A percentile compares a stretch with the other conserved stretches of the same genome.
Evolutionary conservation across 352 stramenopile genomes (phyloP).

Genomic region (Phytophthora chlamydospora): DNA sequence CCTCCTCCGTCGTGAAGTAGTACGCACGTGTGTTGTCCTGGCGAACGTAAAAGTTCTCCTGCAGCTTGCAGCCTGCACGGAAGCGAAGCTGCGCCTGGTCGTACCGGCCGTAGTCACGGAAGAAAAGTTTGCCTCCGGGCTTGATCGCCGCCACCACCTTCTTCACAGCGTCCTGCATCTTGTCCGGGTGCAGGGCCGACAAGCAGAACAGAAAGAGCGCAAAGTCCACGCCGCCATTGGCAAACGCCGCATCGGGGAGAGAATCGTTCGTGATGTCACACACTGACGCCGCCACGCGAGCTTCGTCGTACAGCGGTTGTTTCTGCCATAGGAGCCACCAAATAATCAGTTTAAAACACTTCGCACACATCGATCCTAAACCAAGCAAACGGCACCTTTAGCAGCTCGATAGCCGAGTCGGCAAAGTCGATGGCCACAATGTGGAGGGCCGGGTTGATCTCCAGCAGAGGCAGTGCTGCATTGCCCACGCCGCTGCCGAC

Average conservation of each 20-base stretch:
- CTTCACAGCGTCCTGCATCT: constrained; percentile 84
- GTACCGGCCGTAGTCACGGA: constrained; percentile 96
- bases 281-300: constrained; percentile 71
- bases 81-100: constrained; percentile 97
- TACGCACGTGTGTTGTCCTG: constrained; percentile 96
- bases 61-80: constrained; percentile 82
- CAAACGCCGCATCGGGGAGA: constrained; percentile 58
- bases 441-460: constrained; percentile 86
- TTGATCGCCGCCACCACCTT: constrained; percentile 88
- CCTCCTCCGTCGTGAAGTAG: constrained; percentile 92
- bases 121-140: constrained; percentile 87
- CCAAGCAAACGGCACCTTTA: constrained; percentile 67
- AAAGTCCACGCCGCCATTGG: constrained; percentile 78
- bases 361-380: background rate
- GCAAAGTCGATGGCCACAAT: constrained; percentile 95
- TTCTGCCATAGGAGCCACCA: constrained; percentile 40
- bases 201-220: constrained; percentile 90
- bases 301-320: constrained; percentile 81
- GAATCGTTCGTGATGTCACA: constrained; percentile 88
- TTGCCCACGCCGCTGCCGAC: constrained; percentile 96
- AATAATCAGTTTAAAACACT: background rate
- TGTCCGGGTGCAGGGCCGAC: constrained; percentile 91
- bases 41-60: constrained; percentile 96
- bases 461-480: constrained; percentile 93
- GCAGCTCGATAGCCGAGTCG: constrained; percentile 88